Conservation (phyloP, 1,284 basidiomycete species). For the Cystobasidiaceae sp. region DNA sequence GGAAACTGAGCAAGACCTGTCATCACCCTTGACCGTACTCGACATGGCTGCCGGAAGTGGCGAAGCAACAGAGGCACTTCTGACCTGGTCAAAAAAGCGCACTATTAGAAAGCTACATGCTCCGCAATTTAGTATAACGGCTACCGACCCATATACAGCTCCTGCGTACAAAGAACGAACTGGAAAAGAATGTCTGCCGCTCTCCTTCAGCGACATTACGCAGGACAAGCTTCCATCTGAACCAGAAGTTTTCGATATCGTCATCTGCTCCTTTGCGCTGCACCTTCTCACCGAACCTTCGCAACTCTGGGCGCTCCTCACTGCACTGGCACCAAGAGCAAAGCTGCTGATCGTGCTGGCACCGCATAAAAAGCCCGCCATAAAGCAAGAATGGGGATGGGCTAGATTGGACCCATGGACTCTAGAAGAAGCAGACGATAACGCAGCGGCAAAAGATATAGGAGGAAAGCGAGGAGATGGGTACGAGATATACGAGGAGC, state of each 20-base stretch:
- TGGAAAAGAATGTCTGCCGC: constrained; percentile 51
- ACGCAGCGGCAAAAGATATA: constrained; percentile 46
- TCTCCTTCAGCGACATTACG: constrained; percentile 57
- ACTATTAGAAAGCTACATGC: constrained; percentile 8
- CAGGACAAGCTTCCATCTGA: constrained; percentile 51
- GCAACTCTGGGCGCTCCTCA: constrained; percentile 60
- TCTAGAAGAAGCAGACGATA: constrained; percentile 53
- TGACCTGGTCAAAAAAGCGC: constrained; percentile 31
- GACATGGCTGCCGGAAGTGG: constrained; percentile 54
- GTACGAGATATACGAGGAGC: constrained; percentile 39
- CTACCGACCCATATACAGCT: constrained; percentile 38
- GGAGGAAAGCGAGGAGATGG: constrained; percentile 36
- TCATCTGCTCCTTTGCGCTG: constrained; percentile 65
- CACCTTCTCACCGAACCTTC: constrained; percentile 62
- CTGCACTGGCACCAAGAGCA: constrained; percentile 59
- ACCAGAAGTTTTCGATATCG: constrained; percentile 54
- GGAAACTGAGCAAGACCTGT: not conserved
- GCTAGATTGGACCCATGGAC: constrained; percentile 58
- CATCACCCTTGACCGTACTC: constrained; percentile 46
- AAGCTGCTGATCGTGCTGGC: constrained; percentile 63
- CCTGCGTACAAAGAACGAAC: constrained; percentile 48
- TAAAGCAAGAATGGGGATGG: constrained; percentile 71
- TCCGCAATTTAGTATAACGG: constrained; percentile 23
- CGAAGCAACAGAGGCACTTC: constrained; percentile 39
- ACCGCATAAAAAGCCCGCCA: constrained; percentile 69